Base-by-base conservation (phyloP, 2,329 filamentous ascomycete genomes). In the Ophiostoma angusticollis region DNA sequence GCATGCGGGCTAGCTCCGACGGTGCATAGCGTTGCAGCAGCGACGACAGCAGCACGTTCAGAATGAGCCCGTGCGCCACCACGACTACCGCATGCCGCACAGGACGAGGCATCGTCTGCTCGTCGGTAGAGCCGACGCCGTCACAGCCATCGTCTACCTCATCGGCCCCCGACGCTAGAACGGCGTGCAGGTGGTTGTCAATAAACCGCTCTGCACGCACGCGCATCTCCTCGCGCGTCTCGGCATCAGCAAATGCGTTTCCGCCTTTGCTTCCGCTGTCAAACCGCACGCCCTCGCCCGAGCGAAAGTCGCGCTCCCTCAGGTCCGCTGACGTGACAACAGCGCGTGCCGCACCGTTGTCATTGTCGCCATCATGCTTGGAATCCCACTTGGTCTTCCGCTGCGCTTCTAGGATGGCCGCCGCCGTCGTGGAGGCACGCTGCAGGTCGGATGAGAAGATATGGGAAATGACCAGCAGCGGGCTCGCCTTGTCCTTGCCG, bases 41-140 rank as follows among this genome's bases (percentile, higher is more conserved):
- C 11, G 68, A 65, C 40, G 69, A 67, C 68, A 81, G 78, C 0
- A 94, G 58, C 23, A 74, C 68, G 2, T 74, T 74, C 3, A 94
- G 68, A 29, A 93, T 75, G 44, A 93, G 78, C 13, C 87, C 86
- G 52, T 95, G 87, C 2, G 86, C 80, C 4, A 93, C 80, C 12
- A 93, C 60, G 1, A 75, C 78, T 11, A 85, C 61, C 2, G 64
- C 60, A 19, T 21, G 16, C 11, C 24, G 30, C n/a, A n/a, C n/a
- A n/a, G n/a, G n/a, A n/a, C n/a, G n/a, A n/a, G n/a, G n/a, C n/a
- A n/a, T n/a, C n/a, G n/a, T n/a, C n/a, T n/a, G n/a, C n/a, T n/a
- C n/a, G n/a, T n/a, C n/a, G n/a, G n/a, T n/a, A n/a, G n/a, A n/a
- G n/a, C n/a, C n/a, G n/a, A n/a, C n/a, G n/a, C n/a, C n/a, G n/a